Conservation (phyloP, 148 eudicot genomes). For the Chenopodium berlandieri region DNA sequence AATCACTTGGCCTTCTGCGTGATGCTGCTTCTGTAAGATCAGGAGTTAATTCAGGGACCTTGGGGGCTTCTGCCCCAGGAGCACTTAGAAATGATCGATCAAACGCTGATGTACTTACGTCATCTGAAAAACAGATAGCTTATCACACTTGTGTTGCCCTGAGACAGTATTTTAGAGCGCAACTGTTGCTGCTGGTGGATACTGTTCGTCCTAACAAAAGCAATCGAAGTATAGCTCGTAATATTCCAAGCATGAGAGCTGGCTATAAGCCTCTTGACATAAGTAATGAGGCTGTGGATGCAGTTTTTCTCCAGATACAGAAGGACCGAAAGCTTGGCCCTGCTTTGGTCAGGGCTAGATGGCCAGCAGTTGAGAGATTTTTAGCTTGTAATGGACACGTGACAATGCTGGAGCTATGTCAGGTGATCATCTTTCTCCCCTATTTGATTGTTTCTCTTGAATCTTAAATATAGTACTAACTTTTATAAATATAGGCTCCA, state of each 20-base stretch:
- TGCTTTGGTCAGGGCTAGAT: slow-evolving; percentile 77
- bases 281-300: slow-evolving; percentile 92
- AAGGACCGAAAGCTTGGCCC: slow-evolving; percentile 96
- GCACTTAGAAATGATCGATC: slow-evolving; percentile 75
- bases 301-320: slow-evolving; percentile 77
- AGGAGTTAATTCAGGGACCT: slow-evolving; percentile 66
- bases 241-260: slow-evolving; percentile 63
- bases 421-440: slow-evolving; percentile 40
- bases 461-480: slow-evolving; percentile 13
- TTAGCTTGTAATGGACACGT: slow-evolving; percentile 80
- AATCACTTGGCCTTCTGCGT: slow-evolving; percentile 54
- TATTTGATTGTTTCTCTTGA: slow-evolving; percentile 4
- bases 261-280: slow-evolving; percentile 92
- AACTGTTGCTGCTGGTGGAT: slow-evolving; percentile 79
- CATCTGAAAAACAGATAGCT: slow-evolving; percentile 94
- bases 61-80: slow-evolving; percentile 56
- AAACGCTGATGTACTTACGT: slow-evolving; percentile 77
- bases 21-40: slow-evolving; percentile 90
- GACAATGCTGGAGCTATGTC: slow-evolving; percentile 94
- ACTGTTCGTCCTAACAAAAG: slow-evolving; percentile 77
- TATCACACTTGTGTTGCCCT: slow-evolving; percentile 91
- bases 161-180: slow-evolving; percentile 93
- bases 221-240: slow-evolving; percentile 63
- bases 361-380: slow-evolving; percentile 91
- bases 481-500: slow-evolving; percentile 59